A percentile compares a stretch with the other conserved stretches of the same genome.
phyloP scores from a whole-genome alignment of 768 basidiomycete genomes.

The Termitomyces eurrhizus region DNA sequence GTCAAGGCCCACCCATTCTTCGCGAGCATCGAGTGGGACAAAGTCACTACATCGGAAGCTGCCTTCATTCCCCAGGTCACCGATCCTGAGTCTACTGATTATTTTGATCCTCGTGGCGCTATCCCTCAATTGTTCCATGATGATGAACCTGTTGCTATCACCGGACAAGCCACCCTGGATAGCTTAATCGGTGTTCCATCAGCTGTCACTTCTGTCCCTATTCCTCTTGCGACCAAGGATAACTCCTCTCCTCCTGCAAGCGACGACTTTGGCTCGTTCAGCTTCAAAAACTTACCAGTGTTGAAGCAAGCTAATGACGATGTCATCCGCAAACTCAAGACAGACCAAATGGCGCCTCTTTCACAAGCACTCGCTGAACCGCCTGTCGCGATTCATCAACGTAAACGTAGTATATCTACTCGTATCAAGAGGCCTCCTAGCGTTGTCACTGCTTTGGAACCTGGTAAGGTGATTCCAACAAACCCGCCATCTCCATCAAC shows the following conservation, averaged over 20 bases:
- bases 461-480: conserved; percentile 51
- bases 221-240: conserved; percentile 35
- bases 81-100: conserved; percentile 99
- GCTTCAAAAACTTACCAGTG: conserved; percentile 94
- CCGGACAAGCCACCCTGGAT: conserved; percentile 47
- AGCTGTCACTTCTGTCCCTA: conserved; percentile 39
- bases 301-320: conserved; percentile 99
- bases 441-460: conserved; percentile 67
- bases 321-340: conserved; percentile 91
- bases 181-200: conserved; percentile 38
- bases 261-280: conserved; percentile 97
- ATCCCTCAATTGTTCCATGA: conserved; percentile 89
- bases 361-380: conserved; percentile 71
- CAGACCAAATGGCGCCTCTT: conserved; percentile 82
- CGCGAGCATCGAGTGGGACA: conserved; percentile 88
- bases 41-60: conserved; percentile 82
- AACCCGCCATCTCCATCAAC: conserved; percentile 90
- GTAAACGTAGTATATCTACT: conserved; percentile 80
- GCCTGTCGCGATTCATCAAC: conserved; percentile 41
- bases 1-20: conserved; percentile 93
- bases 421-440: conserved; percentile 78
- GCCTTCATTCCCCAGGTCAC: conserved; percentile 94
- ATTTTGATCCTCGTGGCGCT: conserved; percentile 96
- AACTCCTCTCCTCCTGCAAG: conserved; percentile 55
- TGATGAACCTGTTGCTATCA: conserved; percentile 62